Base-by-base conservation (phyloP, 2,329 filamentous ascomycete species). In the Xenoacremonium recifei region DNA sequence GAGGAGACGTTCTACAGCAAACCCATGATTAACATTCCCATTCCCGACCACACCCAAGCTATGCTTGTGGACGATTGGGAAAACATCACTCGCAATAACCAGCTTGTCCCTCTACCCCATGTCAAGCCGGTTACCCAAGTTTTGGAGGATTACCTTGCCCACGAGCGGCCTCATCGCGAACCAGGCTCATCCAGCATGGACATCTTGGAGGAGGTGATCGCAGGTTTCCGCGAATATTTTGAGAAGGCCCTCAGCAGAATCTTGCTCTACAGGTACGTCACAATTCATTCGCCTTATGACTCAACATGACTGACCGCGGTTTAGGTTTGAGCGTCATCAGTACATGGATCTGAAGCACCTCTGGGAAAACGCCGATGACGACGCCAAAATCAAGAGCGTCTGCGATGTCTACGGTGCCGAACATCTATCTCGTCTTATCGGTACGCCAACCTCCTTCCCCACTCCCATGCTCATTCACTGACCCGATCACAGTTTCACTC, bases 21-120 rank as follows among this genome's bases (percentile, higher is more conserved):
- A 44, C 91, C 92, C 16, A 89, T 89, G 15, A 85, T 99, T 58
- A 88, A 89, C 56, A 79, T 99, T 31, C 77, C 84, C 37, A 83
- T 97, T 50, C 90, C 93, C 1, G 93, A 97, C 61, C 82, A 87
- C 51, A 76, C 99, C 52, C 96, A 97, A 71, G 89, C 87, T 13
- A 78, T 95, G 49, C 80, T 99, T 3, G 93, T 99, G 17, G 93
- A 99, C 62, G 93, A 99, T 65, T 99, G 93, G 93, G 93, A 99
- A 66, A 95, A 96, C 57, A 84, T 99, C 48, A 99, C 93, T 42
- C 97, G 96, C 70, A 93, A 95, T 62, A 82, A 89, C 54, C 88
- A 92, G 61, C 82, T 97, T 4, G 89, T 96, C 21, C 84, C 88
- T 2, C 74, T 99, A 13, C 93, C 93, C 1, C 84, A 89, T 35